phyloP scores from a whole-genome alignment of 768 basidiomycete species.

The Grammothele lineata region DNA sequence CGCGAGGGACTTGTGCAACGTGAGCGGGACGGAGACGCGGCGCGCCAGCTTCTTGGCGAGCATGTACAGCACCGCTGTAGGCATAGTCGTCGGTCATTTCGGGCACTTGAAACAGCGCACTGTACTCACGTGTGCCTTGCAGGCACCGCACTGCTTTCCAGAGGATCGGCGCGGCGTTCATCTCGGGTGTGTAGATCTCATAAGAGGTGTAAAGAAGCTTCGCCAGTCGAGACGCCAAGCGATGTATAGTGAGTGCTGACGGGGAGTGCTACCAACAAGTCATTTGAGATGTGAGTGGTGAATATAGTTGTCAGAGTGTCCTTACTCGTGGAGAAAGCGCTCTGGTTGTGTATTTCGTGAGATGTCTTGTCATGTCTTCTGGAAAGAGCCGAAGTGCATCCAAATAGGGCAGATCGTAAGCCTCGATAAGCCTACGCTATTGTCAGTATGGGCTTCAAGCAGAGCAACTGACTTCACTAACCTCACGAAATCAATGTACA shows the following conservation, averaged over 20 bases:
- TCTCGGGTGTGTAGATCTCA: conserved; percentile 63
- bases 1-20: conserved; percentile 52
- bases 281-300: too few relatives aligned
- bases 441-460: too few relatives aligned
- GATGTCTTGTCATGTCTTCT: conserved; percentile 53
- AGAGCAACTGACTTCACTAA: conserved; percentile 29
- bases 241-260: conserved; percentile 50
- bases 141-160: conserved; percentile 72
- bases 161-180: conserved; percentile 70
- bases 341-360: conserved; percentile 64
- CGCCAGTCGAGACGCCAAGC: conserved; percentile 58
- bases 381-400: conserved; percentile 66
- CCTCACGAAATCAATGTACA: conserved; percentile 74
- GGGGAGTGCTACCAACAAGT: conserved; percentile 56
- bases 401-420: conserved; percentile 76
- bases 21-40: conserved; percentile 55
- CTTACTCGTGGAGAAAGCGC: conserved; percentile 71
- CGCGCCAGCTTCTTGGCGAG: conserved; percentile 58
- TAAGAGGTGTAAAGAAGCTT: conserved; percentile 48
- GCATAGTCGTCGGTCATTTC: too few relatives aligned
- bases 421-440: conserved; percentile 79
- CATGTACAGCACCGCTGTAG: conserved; percentile 57
- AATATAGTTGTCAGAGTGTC: too few relatives aligned
- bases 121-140: conserved; percentile 73
- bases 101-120: too few relatives aligned